Conservation (phyloP, 2,329 filamentous ascomycete genomes). For the Decorospora gaudefroyi region DNA sequence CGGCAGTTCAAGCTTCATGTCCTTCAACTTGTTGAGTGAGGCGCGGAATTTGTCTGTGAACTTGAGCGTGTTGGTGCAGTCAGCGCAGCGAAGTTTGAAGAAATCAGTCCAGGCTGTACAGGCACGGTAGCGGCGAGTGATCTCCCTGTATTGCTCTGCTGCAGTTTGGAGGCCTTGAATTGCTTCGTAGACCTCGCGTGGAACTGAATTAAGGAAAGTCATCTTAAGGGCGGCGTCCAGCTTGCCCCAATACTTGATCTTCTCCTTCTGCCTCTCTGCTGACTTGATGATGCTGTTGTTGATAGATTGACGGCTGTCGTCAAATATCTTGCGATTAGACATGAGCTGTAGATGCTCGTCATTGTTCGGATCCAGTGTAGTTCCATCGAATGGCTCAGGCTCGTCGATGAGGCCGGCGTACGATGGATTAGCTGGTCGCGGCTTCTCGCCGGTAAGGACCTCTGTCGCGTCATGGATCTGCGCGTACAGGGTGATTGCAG, state of each 20-base stretch:
- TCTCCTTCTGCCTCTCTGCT: neutral
- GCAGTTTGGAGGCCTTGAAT: neutral
- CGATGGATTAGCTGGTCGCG: neutral
- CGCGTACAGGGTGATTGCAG: neutral
- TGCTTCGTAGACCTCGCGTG: neutral
- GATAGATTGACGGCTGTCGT: neutral
- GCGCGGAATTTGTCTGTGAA: neutral
- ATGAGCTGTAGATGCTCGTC: neutral
- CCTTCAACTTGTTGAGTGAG: neutral
- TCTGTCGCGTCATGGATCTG: neutral
- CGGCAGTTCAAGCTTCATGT: neutral
- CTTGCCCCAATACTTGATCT: neutral
- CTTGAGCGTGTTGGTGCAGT: neutral
- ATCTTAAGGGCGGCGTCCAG: neutral
- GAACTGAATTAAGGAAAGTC: neutral
- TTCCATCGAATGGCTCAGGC: neutral
- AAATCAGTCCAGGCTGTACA: neutral
- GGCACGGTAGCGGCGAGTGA: neutral
- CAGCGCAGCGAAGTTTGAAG: neutral
- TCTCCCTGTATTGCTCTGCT: neutral
- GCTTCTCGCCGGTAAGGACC: neutral
- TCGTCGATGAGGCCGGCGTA: neutral
- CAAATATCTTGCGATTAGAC: neutral
- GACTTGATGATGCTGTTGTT: neutral
- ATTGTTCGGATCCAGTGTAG: neutral